Evolutionary conservation across 148 eudicot genomes (phyloP).

Genomic region (Cornus florida): DNA sequence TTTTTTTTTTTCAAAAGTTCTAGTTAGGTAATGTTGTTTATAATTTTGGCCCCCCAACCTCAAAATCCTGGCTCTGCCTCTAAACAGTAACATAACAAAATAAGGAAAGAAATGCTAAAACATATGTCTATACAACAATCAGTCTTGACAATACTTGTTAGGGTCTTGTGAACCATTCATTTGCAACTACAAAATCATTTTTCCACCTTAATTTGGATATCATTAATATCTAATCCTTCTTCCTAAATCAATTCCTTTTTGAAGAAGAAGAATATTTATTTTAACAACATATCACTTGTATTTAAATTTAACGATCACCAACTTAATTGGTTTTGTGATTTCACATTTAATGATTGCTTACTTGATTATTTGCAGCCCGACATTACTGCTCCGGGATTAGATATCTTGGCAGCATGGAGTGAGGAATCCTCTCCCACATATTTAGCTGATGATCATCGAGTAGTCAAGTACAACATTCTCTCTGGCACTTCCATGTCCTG

Average conservation of each 20-base stretch:
- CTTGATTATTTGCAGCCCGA: constrained; percentile 23
- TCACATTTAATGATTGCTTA: too few species aligned
- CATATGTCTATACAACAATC: neutral
- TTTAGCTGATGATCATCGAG: constrained; percentile 7
- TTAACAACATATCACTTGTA: too few species aligned
- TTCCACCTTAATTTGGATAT: too few species aligned
- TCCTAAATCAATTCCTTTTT: too few species aligned
- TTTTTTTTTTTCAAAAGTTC: too few species aligned
- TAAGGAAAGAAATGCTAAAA: neutral
- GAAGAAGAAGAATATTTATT: too few species aligned
- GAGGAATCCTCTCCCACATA: constrained; percentile 14
- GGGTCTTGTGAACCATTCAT: neutral
- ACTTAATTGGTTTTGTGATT: too few species aligned
- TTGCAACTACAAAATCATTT: neutral
- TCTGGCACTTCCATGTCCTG: constrained; percentile 35
- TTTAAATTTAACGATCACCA: too few species aligned
- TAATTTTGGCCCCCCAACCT: too few species aligned
- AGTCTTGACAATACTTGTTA: neutral
- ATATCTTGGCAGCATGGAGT: constrained; percentile 32
- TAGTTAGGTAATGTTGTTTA: too few species aligned
- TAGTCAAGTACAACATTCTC: constrained; percentile 18
- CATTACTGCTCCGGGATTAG: constrained; percentile 30
- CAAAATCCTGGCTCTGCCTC: too few species aligned
- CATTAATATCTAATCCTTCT: too few species aligned
- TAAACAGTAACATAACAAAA: neutral